A percentile compares a stretch with the other conserved stretches of the same genome.
phyloP scores from a whole-genome alignment of 2,329 filamentous ascomycete species.

The Sclerotiophoma versabilis region DNA sequence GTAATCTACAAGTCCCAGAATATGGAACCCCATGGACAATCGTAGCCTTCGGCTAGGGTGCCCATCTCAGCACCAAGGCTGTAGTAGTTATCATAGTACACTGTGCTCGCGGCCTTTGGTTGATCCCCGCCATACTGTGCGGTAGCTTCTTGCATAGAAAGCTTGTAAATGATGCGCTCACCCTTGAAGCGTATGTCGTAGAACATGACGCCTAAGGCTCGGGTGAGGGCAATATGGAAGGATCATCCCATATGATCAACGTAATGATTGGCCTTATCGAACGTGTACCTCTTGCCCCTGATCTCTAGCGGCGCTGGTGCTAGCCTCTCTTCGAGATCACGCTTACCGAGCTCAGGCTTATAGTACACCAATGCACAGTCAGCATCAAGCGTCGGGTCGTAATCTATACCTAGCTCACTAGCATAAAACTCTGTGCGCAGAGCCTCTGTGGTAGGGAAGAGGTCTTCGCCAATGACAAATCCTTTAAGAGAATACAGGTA shows the following conservation, averaged over 20 bases:
- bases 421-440: slow-evolving; percentile 57
- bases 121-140: slow-evolving; percentile 59
- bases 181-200: slow-evolving; percentile 64
- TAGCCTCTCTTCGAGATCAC: slow-evolving; percentile 53
- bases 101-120: slow-evolving; percentile 53
- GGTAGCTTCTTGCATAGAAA: slow-evolving; percentile 63
- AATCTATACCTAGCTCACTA: slow-evolving; percentile 55
- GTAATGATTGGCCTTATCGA: slow-evolving; percentile 54
- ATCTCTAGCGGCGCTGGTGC: slow-evolving; percentile 50
- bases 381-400: slow-evolving; percentile 56
- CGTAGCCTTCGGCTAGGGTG: slow-evolving; percentile 57
- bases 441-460: slow-evolving; percentile 59
- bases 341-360: slow-evolving; percentile 33
- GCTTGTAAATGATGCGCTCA: slow-evolving; percentile 63
- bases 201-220: slow-evolving; percentile 59
- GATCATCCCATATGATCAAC: slow-evolving; percentile 59
- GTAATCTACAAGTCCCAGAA: slow-evolving; percentile 53
- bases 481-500: slow-evolving; percentile 53
- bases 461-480: slow-evolving; percentile 50
- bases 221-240: slow-evolving; percentile 60
- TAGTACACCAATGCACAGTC: slow-evolving; percentile 56
- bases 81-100: slow-evolving; percentile 59
- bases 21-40: slow-evolving; percentile 60
- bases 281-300: slow-evolving; percentile 51
- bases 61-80: slow-evolving; percentile 55